Evolutionary conservation across 129 eudicot species (phyloP), one percentile per base, ranked within the genome.

Genomic region (sunflower (Helianthus annuus)): DNA sequence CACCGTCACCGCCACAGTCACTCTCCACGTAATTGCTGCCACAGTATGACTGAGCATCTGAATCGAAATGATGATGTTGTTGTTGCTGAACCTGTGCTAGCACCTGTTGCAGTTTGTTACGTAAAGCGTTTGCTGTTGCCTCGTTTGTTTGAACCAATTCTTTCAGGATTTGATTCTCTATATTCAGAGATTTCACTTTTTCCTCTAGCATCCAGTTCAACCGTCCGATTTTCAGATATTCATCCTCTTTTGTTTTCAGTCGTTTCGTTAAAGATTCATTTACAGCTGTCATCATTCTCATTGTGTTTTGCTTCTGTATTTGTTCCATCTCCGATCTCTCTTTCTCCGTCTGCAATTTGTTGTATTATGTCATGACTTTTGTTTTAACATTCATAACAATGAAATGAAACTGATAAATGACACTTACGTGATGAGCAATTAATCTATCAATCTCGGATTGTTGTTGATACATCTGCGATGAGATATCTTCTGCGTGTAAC

Each of bases 111-210:
- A 87, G 80, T 52, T 87, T 77, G 60, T 22, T 73, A 10, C 92
- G 79, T 39, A 87, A 58, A 0, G 83, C 84, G 70, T 87, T 79
- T 0, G 93, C 93, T 22, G 93, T 84, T 60, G 93, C 87, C 27
- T 87, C 87, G 74, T 84, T 87, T 6, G 89, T 48, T 64, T 87
- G n/a, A 2, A 85, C 87, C 19, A 84, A 39, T 13, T 87, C 89
- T 42, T 79, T 52, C 93, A 85, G 82, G 14, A 84, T 79, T 14
- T 87, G 89, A 71, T 84, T 87, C 55, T 87, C 89, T 2, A 82
- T 32, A 42, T n/a, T 44, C 1, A 75, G 39, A 12, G 73, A 66
- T 75, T 66, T 75, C 64, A 24, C 82, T 16, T 69, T 60, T 22
- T 87, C 93, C 57, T 84, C 87, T 2, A 87, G 67, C 12, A 73